Percentiles rank a stretch among this genome's conserved stretches.
Conservation (phyloP, 192 early-diverging fungal genomes). For the Coemansia aciculifera region DNA sequence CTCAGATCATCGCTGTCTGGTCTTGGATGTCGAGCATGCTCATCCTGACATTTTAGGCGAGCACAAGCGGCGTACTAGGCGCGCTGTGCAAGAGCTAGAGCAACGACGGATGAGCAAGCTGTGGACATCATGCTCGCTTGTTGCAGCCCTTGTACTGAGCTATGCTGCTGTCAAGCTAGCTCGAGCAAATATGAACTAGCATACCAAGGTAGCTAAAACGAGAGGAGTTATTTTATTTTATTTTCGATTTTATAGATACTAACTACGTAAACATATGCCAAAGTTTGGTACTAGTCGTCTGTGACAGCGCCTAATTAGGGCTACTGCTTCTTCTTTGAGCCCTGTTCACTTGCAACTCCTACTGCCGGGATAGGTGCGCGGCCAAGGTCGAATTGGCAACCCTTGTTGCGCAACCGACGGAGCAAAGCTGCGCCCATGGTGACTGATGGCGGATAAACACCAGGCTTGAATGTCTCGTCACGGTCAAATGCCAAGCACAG, state of each 20-base stretch:
- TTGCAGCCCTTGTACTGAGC: slow-evolving; percentile 25
- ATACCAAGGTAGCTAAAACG: neutral
- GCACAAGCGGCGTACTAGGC: slow-evolving; percentile 24
- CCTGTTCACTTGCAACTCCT: neutral
- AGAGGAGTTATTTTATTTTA: neutral
- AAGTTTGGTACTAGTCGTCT: neutral
- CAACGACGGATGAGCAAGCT: slow-evolving; percentile 21
- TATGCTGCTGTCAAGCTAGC: slow-evolving; percentile 28
- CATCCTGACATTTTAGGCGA: slow-evolving; percentile 28
- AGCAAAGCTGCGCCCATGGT: slow-evolving; percentile 77
- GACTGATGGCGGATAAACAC: slow-evolving; percentile 76
- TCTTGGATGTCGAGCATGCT: slow-evolving; percentile 57
- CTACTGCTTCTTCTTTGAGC: slow-evolving; percentile 10
- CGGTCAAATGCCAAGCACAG: slow-evolving; percentile 68
- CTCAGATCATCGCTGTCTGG: slow-evolving; percentile 73
- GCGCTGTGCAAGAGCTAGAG: slow-evolving; percentile 25
- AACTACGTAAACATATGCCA: neutral
- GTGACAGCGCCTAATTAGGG: neutral
- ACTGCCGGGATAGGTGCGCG: slow-evolving; percentile 7
- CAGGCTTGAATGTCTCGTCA: slow-evolving; percentile 58
- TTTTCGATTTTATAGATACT: neutral
- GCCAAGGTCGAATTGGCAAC: slow-evolving; percentile 58
- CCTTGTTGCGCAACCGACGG: slow-evolving; percentile 61
- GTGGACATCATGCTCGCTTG: slow-evolving; percentile 46
- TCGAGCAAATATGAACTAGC: slow-evolving; percentile 8